These are phyloP conservation scores for Cokeromyces recurvatus DNA, from an alignment of 371 early-diverging fungal species.

Conservation along the genomic window DNA sequence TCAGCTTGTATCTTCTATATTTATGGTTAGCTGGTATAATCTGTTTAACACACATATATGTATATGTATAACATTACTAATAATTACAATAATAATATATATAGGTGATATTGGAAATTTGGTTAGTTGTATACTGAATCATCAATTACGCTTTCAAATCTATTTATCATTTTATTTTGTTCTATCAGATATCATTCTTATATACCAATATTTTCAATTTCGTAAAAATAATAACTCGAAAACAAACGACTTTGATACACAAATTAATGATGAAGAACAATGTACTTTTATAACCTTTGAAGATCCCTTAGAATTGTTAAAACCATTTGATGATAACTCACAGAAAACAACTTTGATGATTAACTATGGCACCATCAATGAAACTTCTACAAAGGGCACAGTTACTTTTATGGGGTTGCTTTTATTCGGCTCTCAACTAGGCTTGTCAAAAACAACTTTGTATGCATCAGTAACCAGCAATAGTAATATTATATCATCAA, in stretches of 20 bases:
- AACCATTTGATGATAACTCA: too few species aligned
- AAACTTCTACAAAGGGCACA: background rate
- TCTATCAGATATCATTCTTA: slow-evolving; percentile 14
- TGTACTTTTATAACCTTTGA: too few species aligned
- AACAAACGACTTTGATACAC: too few species aligned
- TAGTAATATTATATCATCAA: background rate
- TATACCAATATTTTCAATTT: slow-evolving; percentile 22
- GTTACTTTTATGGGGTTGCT: slow-evolving; percentile 7
- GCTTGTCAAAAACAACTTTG: background rate
- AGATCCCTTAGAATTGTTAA: too few species aligned
- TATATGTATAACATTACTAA: background rate
- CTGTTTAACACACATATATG: background rate
- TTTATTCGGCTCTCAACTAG: slow-evolving; percentile 3
- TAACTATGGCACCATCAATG: too few species aligned
- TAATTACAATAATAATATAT: background rate
- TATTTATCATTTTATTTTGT: slow-evolving; percentile 17
- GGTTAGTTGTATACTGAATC: slow-evolving; percentile 65
- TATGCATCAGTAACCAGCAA: background rate
- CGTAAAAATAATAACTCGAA: background rate
- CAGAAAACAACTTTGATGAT: too few species aligned
- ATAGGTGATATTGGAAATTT: slow-evolving; percentile 66
- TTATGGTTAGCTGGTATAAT: slow-evolving; percentile 63
- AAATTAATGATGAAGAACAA: too few species aligned
- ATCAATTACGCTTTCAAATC: slow-evolving; percentile 27
- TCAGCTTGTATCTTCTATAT: slow-evolving; percentile 50